phyloP scores from a whole-genome alignment of 2,329 filamentous ascomycete genomes.

The Colletotrichum liriopes region DNA sequence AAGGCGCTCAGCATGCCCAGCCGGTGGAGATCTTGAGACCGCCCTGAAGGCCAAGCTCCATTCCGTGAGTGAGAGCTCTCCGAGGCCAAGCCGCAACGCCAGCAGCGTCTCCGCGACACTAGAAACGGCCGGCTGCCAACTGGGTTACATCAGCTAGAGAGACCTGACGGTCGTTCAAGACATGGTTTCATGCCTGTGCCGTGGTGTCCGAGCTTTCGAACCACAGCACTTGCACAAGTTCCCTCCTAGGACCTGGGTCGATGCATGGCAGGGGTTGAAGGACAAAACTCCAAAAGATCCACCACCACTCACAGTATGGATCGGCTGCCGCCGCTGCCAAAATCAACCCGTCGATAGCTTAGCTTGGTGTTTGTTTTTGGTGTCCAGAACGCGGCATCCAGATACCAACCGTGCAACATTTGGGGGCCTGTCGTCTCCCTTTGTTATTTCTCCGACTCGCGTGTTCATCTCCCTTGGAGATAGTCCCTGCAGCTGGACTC shows the following conservation, averaged over 20 bases:
- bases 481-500: slow-evolving; percentile 10
- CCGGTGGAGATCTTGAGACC: slow-evolving; percentile 28
- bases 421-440: slow-evolving; percentile 31
- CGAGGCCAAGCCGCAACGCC: slow-evolving; percentile 23
- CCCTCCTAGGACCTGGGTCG: slow-evolving; percentile 31
- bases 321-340: slow-evolving; percentile 24
- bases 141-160: slow-evolving; percentile 36
- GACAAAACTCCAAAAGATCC: slow-evolving; percentile 8
- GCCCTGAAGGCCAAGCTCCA: slow-evolving; percentile 26
- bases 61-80: slow-evolving; percentile 9
- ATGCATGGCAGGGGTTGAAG: slow-evolving; percentile 18
- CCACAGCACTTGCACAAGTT: slow-evolving; percentile 36
- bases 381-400: slow-evolving; percentile 17
- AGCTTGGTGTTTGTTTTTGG: slow-evolving; percentile 24
- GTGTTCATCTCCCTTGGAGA: slow-evolving; percentile 10
- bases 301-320: slow-evolving; percentile 20
- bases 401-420: slow-evolving; percentile 24
- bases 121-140: slow-evolving; percentile 32
- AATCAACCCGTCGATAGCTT: slow-evolving; percentile 16
- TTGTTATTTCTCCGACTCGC: slow-evolving; percentile 41
- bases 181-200: slow-evolving; percentile 39
- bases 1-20: slow-evolving; percentile 8
- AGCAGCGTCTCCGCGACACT: slow-evolving; percentile 20
- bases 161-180: slow-evolving; percentile 40
- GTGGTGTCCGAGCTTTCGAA: slow-evolving; percentile 32